Evolutionary conservation across 257 asterid species (phyloP).

Genomic region (Petunia axillaris): DNA sequence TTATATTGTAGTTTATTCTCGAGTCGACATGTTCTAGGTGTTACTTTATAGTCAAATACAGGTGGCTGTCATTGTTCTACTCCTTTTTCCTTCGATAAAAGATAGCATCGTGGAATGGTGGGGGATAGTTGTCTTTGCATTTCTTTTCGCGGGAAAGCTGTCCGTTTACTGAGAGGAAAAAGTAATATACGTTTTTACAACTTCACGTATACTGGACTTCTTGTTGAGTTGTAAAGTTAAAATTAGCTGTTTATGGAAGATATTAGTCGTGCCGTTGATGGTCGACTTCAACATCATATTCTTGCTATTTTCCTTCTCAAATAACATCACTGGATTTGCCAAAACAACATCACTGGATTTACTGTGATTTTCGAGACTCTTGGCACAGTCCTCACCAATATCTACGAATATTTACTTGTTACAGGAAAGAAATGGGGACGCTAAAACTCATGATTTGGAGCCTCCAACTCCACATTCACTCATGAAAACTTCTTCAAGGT

Average conservation of each 20-base stretch:
- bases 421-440: conserved; percentile 86
- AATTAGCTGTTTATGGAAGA: background rate
- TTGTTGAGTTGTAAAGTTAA: background rate
- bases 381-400: conserved; percentile 14
- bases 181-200: background rate
- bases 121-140: background rate
- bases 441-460: conserved; percentile 65
- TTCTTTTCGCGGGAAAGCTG: background rate
- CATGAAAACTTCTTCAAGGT: conserved; percentile 79
- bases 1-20: background rate
- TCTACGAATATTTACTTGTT: conserved; percentile 26
- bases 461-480: conserved; percentile 78
- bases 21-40: background rate
- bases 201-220: background rate
- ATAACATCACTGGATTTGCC: background rate
- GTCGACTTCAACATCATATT: background rate
- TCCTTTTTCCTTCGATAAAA: background rate
- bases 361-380: background rate
- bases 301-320: conserved; percentile 4
- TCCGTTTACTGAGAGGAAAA: background rate
- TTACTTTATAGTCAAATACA: background rate
- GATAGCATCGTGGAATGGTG: background rate
- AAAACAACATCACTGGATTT: background rate
- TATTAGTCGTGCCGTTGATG: background rate
- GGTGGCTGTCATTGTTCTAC: background rate